Conservation (phyloP, 1,284 basidiomycete species). For the Pterulicium gracile region DNA sequence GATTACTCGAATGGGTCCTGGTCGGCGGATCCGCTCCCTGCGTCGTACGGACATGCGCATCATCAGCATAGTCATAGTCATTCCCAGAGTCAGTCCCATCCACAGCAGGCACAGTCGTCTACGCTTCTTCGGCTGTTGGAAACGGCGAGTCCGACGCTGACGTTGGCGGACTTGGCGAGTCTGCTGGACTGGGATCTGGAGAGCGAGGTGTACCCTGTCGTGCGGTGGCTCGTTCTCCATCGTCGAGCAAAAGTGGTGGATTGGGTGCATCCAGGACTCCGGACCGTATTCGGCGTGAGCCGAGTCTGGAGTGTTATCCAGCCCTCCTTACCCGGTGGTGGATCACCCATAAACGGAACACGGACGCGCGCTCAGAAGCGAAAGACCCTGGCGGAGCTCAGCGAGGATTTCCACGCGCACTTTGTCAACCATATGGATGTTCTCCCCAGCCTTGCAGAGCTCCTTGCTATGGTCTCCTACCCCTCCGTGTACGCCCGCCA, state of each 20-base stretch:
- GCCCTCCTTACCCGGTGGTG: background rate
- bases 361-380: no score
- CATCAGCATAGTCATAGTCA: no score
- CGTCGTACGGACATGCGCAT: conserved; percentile 32
- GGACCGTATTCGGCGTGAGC: conserved; percentile 77
- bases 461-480: conserved; percentile 68
- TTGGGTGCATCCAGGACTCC: conserved; percentile 70
- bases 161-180: conserved; percentile 80
- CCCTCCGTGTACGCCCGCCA: conserved; percentile 51
- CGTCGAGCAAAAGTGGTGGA: conserved; percentile 86
- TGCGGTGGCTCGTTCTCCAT: conserved; percentile 85
- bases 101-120: conserved; percentile 54
- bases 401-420: conserved; percentile 49
- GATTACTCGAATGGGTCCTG: conserved; percentile 48
- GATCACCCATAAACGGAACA: no score
- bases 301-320: no score
- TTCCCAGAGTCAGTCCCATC: no score
- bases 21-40: conserved; percentile 48
- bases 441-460: conserved; percentile 62
- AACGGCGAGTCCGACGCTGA: conserved; percentile 55
- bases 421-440: conserved; percentile 45
- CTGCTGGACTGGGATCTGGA: conserved; percentile 82
- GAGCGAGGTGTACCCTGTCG: conserved; percentile 77
- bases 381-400: conserved; percentile 43
- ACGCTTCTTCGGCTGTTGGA: conserved; percentile 60